Base-by-base conservation (phyloP, 371 early-diverging fungal genomes). In the Smittium culicis region DNA sequence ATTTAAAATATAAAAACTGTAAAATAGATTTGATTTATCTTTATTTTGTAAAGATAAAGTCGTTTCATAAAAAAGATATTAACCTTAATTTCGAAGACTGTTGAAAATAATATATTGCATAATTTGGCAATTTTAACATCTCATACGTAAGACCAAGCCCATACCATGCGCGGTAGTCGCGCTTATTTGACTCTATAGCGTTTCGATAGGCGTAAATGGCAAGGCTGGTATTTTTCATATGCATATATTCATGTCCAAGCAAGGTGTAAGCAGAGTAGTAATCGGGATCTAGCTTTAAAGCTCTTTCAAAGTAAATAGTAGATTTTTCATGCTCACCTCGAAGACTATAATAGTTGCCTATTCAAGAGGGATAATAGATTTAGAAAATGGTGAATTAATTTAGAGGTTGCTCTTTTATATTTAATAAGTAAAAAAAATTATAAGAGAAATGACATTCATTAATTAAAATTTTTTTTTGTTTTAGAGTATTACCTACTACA, bases 211-310 rank as follows among this genome's bases (percentile, higher is more conserved):
- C 88, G 69, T 92, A 89, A 2, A 96, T 85, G 1, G 96, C 97
- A 14, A 91, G 89, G 32, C 85, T 81, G 1, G 88, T 82, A 66
- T 93, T 90, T 66, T 91, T 92, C 74, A 91, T 65, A 71, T 97
- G 94, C 60, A 97, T 78, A 69, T 92, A 96, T 73, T 96, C 95
- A 72, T 98, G 96, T 1, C 98, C 99, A 70, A 98, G 79, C 66
- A 99, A 79, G 0, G 91, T 93, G 88, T 94, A 95, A 0, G 91
- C 92, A 2, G 87, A 80, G 35, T 87, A 75, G 72, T 88, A 90
- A 64, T 81, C 80, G 32, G 58, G 56, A 67, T 92, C 83, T 62
- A 97, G 81, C 72, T 88, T 81, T 3, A 93, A 69, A 0, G 95
- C 93, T 24, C 88, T 79, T 70, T 86, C 84, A 71, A 96, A 96